These are phyloP conservation scores for Leishmania tropica DNA, from an alignment of 208 protist genomes.

Conservation along the genomic window DNA sequence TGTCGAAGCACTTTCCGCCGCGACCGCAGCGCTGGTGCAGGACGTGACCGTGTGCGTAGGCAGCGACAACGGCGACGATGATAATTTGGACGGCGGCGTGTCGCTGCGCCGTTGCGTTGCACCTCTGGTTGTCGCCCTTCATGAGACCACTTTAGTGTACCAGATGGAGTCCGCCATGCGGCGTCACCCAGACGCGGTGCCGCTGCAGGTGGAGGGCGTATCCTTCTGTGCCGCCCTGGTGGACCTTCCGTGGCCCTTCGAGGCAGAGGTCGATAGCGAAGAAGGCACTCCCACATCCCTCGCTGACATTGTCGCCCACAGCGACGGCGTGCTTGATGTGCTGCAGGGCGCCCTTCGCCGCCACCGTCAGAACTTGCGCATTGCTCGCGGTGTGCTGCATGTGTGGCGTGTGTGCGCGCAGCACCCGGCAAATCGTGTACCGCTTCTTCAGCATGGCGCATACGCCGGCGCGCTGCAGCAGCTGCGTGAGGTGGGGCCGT, in stretches of 20 bases:
- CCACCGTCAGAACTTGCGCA: constrained; percentile 33
- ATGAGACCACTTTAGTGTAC: constrained; percentile 35
- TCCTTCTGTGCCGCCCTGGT: constrained; percentile 51
- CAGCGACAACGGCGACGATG: not conserved
- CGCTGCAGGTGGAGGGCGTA: constrained; percentile 39
- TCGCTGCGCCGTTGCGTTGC: not conserved
- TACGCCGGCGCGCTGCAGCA: constrained; percentile 38
- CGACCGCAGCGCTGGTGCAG: constrained; percentile 20
- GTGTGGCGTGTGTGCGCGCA: constrained; percentile 51
- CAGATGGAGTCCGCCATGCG: constrained; percentile 42
- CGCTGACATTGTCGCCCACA: constrained; percentile 50
- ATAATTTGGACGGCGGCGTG: not conserved
- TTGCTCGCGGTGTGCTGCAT: constrained; percentile 42
- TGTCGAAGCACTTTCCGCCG: constrained; percentile 10
- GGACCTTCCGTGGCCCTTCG: constrained; percentile 25
- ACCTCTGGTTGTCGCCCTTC: constrained; percentile 30
- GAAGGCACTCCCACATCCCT: constrained; percentile 17
- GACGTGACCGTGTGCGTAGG: constrained; percentile 2
- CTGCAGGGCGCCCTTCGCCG: constrained; percentile 30
- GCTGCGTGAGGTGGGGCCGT: constrained; percentile 13
- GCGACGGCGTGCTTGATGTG: constrained; percentile 52
- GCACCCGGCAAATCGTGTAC: constrained; percentile 31
- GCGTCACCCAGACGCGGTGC: constrained; percentile 29
- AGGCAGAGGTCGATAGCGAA: constrained; percentile 4
- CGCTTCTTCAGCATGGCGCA: constrained; percentile 45